phyloP scores from a whole-genome alignment of 495 filamentous ascomycete genomes.

The Aspergillus sparsus region DNA sequence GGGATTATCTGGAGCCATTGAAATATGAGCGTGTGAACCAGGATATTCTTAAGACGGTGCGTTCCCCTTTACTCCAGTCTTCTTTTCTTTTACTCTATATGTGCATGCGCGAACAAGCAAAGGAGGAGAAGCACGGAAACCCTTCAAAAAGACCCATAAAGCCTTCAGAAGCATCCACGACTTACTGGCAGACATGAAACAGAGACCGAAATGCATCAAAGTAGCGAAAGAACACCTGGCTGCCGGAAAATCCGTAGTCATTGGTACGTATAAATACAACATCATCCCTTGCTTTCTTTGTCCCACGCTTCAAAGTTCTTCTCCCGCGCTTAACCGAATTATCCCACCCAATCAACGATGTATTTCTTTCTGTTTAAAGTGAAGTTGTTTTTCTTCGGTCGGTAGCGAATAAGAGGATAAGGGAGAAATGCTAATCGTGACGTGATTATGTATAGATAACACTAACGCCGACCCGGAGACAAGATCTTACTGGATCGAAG shows the following conservation, averaged over 20 bases:
- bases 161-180: neutral
- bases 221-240: conserved; percentile 64
- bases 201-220: conserved; percentile 84
- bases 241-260: conserved; percentile 65
- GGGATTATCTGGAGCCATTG: conserved; percentile 72
- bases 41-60: conserved; percentile 79
- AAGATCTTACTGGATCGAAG: conserved; percentile 68
- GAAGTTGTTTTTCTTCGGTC: neutral
- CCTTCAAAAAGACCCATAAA: neutral
- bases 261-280: conserved; percentile 61
- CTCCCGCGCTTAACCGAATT: neutral
- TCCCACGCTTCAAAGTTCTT: neutral
- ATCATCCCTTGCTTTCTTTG: conserved; percentile 13
- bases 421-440: neutral
- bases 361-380: neutral
- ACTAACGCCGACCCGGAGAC: conserved; percentile 83
- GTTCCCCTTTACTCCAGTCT: conserved; percentile 20
- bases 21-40: conserved; percentile 88
- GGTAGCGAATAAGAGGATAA: neutral
- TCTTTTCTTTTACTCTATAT: neutral
- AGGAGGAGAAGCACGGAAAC: neutral
- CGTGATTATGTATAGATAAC: conserved; percentile 63
- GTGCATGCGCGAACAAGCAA: neutral
- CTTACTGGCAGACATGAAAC: neutral
- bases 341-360: neutral